Percentiles rank a stretch among this genome's conserved stretches.
Evolutionary conservation across 345 rosid species (phyloP).

Genomic region (Lepidium sativum): DNA sequence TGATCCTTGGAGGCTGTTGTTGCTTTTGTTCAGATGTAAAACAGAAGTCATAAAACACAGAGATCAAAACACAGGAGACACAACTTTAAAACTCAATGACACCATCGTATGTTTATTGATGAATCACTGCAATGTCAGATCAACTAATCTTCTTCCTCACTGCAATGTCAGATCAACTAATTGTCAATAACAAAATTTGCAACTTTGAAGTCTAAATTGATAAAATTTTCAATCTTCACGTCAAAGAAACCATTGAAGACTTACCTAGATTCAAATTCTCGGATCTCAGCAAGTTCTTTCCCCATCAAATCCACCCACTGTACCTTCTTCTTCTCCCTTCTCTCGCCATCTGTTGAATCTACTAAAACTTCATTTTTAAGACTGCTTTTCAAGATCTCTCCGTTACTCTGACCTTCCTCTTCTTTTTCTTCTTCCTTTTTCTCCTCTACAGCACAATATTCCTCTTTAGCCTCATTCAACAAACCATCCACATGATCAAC

Average conservation of each 20-base stretch:
- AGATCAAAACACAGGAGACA: too few species aligned
- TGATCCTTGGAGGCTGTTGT: too few species aligned
- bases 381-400: conserved; percentile 39
- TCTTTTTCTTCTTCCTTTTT: conserved; percentile 13
- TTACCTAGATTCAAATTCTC: conserved; percentile 69
- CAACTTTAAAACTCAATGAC: too few species aligned
- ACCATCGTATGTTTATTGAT: too few species aligned
- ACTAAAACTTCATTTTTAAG: conserved; percentile 33
- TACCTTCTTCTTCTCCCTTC: conserved; percentile 48
- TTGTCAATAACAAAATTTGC: background rate
- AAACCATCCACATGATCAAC: conserved; percentile 29
- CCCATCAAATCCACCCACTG: conserved; percentile 79
- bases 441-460: conserved; percentile 24
- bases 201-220: background rate
- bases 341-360: conserved; percentile 14
- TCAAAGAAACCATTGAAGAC: background rate
- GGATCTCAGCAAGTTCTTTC: conserved; percentile 67
- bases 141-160: conserved; percentile 46
- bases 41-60: too few species aligned
- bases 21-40: too few species aligned
- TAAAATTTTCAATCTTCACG: background rate
- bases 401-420: conserved; percentile 9
- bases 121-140: too few species aligned
- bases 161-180: conserved; percentile 18
- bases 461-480: conserved; percentile 30